These are phyloP conservation scores for thale cress (Arabidopsis thaliana) DNA, from an alignment of 345 rosid genomes.

Conservation along the genomic window TAIR10.1 NC_003070.9:10194001-10194500, in stretches of 20 bases:
- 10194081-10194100: slow-evolving; percentile 38
- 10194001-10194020: slow-evolving; percentile 35
- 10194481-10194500: not conserved
- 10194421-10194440: not conserved
- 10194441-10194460: slow-evolving; percentile 2
- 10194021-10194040: slow-evolving; percentile 17
- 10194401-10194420: not conserved
- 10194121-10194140: slow-evolving; percentile 91
- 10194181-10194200: slow-evolving; percentile 86
- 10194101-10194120: slow-evolving; percentile 44
- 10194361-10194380: slow-evolving; percentile 19
- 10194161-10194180: slow-evolving; percentile 79
- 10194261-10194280: slow-evolving; percentile 94
- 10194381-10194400: not conserved
- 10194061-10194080: slow-evolving; percentile 33
- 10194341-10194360: slow-evolving; percentile 15
- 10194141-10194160: slow-evolving; percentile 88
- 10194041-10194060: slow-evolving; percentile 29
- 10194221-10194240: slow-evolving; percentile 88
- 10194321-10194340: slow-evolving; percentile 11
- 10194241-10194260: slow-evolving; percentile 75
- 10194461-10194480: not conserved
- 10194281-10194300: slow-evolving; percentile 74
- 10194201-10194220: slow-evolving; percentile 64
- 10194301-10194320: not conserved